Evolutionary conservation across 148 eudicot species (phyloP), one percentile per base, ranked within the genome.

Genomic region (Heliamphora exappendiculata): DNA sequence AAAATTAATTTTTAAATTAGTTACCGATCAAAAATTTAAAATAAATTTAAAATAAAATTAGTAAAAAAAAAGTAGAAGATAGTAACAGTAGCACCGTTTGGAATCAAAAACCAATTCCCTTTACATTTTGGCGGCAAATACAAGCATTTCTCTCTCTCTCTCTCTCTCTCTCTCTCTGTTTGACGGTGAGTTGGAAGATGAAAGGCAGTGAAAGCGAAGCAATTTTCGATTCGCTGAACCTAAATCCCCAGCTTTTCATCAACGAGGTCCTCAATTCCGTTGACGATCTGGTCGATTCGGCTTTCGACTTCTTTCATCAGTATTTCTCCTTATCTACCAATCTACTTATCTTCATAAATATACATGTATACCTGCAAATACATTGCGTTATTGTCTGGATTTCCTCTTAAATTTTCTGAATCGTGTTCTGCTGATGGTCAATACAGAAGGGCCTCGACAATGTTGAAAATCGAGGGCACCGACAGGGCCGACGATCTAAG

Each of bases 201-300:
- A 91, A 86, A 67, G 88, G 81, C 53, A 87, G 85, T 76, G 87
- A 85, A 60, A 86, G 87, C 81, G 89, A 85, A 42, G 81, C 81
- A n/a, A 75, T 92, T 12, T 92, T 89, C 78, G 87, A 89, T 60
- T 87, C 90, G 7, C 73, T 94, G 24, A 85, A 90, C 59, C 81
- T 94, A 36, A 87, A 86, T 37, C 98, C 98, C 16, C 93, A 85
- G 75, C 89, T 85, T 47, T 90, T 94, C 87, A 78, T 92, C 89
- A 92, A 94, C 82, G 91, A 85, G 60, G 82, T 84, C 75, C 84
- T 90, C 57, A 90, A 94, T 74, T 44, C 37, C 5, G 91, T 88
- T 41, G 93, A 87, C 73, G 86, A 88, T 10, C 41, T 92, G 11
- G 72, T 87, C 44, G 93, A 92, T 14, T 90, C 80, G 22, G 97